Evolutionary conservation across 108 stramenopile genomes (phyloP), one percentile per base, ranked within the genome.

Genomic region (Conticribra weissflogii): DNA sequence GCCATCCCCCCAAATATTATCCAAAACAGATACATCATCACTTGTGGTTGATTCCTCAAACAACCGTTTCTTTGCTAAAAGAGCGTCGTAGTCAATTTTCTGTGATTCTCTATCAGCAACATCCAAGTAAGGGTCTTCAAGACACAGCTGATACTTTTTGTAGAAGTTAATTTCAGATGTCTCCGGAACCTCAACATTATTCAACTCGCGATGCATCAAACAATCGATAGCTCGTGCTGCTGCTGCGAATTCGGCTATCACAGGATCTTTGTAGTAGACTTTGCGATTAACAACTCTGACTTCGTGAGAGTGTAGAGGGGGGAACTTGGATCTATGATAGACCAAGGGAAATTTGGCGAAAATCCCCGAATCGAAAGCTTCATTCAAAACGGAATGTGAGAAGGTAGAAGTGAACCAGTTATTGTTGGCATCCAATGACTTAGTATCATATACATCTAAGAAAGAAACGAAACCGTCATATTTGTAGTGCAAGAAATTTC

Each of bases 171-270:
- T n/a, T 3, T 23, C 21, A 7, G 53, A 3, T 22, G 15, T 45
- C 4, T 18, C 45, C 18, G 16, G 23, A 2, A 32, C 30, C 18
- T 54, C 3, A 14, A 30, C 22, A 1, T 29, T 58, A 51, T 41
- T 29, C 18, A 8, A 46, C 30, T 69, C 65, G 1, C 78, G 68
- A 53, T 33, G 65, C 8, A 70, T 23, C 25, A 63, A 78, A 27
- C 76, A 78, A 36, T 78, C 76, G 34, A 78, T 64, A 9, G 76
- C 76, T 24, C 76, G 54, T 29, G 76, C 76, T n/a, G 76, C 76
- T 8, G 76, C 76, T 34, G 76, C 76, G 33, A 70, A 63, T 30
- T 70, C 31, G 0, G 76, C 76, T 17, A 70, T 25, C 16, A 29
- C 54, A 15, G 1, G 0, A 29, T 45, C 14, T 2, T 21, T 28